Evolutionary conservation across 2,329 filamentous ascomycete genomes (phyloP), one percentile per base, ranked within the genome.

Genomic region (Neurospora sp.): DNA sequence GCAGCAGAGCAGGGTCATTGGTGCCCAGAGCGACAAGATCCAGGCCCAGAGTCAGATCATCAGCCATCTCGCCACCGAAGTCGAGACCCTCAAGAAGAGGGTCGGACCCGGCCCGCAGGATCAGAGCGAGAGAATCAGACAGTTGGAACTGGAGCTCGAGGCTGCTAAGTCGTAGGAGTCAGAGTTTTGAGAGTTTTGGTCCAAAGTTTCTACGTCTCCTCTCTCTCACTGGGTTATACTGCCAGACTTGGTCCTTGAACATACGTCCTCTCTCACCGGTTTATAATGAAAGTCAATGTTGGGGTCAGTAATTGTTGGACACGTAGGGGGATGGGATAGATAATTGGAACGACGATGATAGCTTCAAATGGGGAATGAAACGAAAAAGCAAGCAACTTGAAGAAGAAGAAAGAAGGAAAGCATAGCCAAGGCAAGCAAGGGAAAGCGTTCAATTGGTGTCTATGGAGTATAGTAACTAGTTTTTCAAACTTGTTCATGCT

Each of bases 81-180:
- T 97, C 15, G 92, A 96, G 77, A 86, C 87, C 17, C 84, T 97
- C 75, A 97, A 96, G 86, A 88, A 88, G 80, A 91, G 89, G 79
- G 85, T 94, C 71, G 87, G 86, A n/a, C 76, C 79, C n/a, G 80
- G 79, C 37, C 82, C 83, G 15, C 83, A 86, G 75, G 88, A 89
- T 77, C 88, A 91, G 83, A 89, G 84, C 78, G 88, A 91, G 80
- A 83, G 88, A 67, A 91, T 91, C 76, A 82, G 88, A 73, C 88
- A 90, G 78, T 78, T 91, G 70, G 89, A 91, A 81, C 81, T 91
- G 68, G 89, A 91, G 79, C 81, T 91, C 43, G 89, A 91, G 77
- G 86, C 87, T 77, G 83, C 86, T 28, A 82, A 86, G 74, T 90
- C 88, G 73, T 89, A 66, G 40, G 19, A 33, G 52, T 17, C 23